Base-by-base conservation (phyloP, 495 filamentous ascomycete species). In the Tuber indicum region DNA sequence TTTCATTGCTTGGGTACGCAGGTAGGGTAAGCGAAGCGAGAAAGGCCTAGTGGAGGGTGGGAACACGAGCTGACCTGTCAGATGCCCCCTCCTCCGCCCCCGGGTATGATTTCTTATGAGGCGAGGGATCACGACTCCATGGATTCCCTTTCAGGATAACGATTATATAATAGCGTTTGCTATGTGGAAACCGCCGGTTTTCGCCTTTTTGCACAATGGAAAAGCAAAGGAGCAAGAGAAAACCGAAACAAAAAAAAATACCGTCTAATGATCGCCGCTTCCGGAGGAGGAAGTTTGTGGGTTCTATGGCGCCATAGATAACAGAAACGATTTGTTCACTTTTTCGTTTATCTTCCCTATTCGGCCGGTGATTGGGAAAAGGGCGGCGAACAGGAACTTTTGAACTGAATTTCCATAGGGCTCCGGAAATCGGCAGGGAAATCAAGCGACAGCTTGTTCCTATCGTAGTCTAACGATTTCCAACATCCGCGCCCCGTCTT, bases 21-120 rank as follows among this genome's bases (percentile, higher is more conserved):
- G 58, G 14, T 5, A 66, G 58, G 58, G 58, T 66, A 16, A 66
- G 58, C 26, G 76, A 79, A 76, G 78, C 73, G 45, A 80, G 58
- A 32, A 36, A 66, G 58, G 58, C 26, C 17, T 4, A 7, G 58
- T 66, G 77, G 74, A 26, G 52, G 75, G 79, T 79, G 77, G 77
- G 71, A 74, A 75, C 76, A 79, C 62, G 78, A 79, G 71, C 36
- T 80, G 78, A 80, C 78, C 77, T 80, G 78, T 80, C 78, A 80
- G 78, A 80, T 80, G 77, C 72, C 72, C 74, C 72, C 39, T 70
- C 41, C 78, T 70, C 26, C 26, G 14, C 58, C 58, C 58, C 58
- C 58, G 0, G 58, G 26, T 32, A 66, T 17, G 58, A 36, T 66
- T 66, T 66, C 26, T 66, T 36, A 17, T 19, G 26, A 26, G 58